A percentile compares a stretch with the other conserved stretches of the same genome.
phyloP scores from a whole-genome alignment of 495 filamentous ascomycete genomes.

The Aspergillus cavernicola region DNA sequence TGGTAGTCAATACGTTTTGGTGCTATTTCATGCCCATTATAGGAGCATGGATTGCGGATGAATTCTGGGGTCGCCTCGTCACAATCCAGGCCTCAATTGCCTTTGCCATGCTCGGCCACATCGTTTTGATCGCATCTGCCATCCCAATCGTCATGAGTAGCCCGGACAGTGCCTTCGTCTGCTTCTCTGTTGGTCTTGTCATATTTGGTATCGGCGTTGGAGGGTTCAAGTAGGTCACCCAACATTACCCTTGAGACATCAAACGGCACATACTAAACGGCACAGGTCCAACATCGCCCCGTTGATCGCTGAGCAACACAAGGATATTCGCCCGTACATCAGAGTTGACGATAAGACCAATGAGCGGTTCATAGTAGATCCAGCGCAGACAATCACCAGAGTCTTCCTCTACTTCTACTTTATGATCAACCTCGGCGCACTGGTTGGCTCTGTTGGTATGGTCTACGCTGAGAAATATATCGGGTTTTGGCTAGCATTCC shows the following conservation, averaged over 20 bases:
- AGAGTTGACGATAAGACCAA: conserved; percentile 42
- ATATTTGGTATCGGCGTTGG: conserved; percentile 50
- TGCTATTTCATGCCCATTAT: conserved; percentile 65
- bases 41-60: conserved; percentile 70
- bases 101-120: conserved; percentile 61
- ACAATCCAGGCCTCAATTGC: conserved; percentile 59
- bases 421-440: conserved; percentile 50
- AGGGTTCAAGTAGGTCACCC: conserved; percentile 46
- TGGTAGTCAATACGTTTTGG: conserved; percentile 65
- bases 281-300: conserved; percentile 57
- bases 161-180: conserved; percentile 47
- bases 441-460: conserved; percentile 53
- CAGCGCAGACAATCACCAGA: conserved; percentile 50
- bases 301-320: conserved; percentile 50
- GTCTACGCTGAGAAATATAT: conserved; percentile 71
- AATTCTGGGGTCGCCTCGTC: conserved; percentile 65
- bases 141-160: conserved; percentile 58
- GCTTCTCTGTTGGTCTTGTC: conserved; percentile 57
- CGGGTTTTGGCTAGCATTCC: conserved; percentile 69
- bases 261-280: conserved; percentile 23
- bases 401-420: conserved; percentile 45
- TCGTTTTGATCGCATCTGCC: conserved; percentile 60
- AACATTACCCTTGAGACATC: neutral
- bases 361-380: conserved; percentile 66
- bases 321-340: conserved; percentile 35